Evolutionary conservation across 1,284 basidiomycete genomes (phyloP).

Genomic region (Coniferiporia weirii): DNA sequence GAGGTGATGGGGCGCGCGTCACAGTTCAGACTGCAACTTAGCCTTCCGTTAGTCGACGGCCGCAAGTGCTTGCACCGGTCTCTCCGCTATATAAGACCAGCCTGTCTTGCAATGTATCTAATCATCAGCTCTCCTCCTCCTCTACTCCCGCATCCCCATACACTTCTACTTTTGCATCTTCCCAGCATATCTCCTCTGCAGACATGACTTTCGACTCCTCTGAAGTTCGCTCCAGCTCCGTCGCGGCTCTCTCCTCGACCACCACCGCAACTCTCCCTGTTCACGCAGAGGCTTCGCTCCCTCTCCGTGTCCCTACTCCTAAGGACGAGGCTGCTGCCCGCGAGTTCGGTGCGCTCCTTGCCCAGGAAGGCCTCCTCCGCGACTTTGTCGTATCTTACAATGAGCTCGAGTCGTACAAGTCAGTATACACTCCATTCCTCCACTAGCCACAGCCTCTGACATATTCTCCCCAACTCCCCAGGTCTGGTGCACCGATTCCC

Average conservation of each 20-base stretch:
- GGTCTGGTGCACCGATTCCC: constrained; percentile 53
- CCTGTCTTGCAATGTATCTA: not conserved
- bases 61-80: not conserved
- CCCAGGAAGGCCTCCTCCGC: constrained; percentile 25
- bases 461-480: constrained; percentile 23
- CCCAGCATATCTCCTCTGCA: not conserved
- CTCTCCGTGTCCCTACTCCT: constrained; percentile 11
- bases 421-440: constrained; percentile 20
- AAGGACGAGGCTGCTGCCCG: constrained; percentile 1
- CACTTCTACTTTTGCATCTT: not conserved
- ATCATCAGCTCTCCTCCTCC: not conserved
- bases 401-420: constrained; percentile 54
- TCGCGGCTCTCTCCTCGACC: not conserved
- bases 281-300: constrained; percentile 14
- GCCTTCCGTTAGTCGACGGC: not conserved
- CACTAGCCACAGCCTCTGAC: not conserved
- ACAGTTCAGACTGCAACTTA: not conserved
- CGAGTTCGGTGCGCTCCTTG: constrained; percentile 4
- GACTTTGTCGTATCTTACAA: constrained; percentile 45
- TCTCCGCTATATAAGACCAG: not conserved
- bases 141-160: not conserved
- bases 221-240: constrained; percentile 13
- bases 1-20: not conserved
- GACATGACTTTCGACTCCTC: constrained; percentile 22
- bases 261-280: not conserved